Conservation (phyloP, 2,329 filamentous ascomycete genomes). For the Gliomastix tumulicola region DNA sequence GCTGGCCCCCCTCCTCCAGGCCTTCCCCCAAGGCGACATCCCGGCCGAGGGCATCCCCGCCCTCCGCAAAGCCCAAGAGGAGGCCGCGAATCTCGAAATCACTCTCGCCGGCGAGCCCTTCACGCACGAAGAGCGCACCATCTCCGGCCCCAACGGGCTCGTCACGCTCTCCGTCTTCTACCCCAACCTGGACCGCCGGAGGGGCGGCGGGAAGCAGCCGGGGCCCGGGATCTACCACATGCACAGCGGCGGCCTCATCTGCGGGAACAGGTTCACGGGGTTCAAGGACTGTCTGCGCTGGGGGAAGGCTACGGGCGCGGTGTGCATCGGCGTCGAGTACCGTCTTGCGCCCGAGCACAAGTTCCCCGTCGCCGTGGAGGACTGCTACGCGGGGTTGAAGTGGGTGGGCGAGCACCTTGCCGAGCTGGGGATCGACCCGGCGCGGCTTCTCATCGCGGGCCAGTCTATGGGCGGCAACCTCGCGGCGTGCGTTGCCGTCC, state of each 20-base stretch:
- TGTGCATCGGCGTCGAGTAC: constrained; percentile 16
- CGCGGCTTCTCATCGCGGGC: constrained; percentile 30
- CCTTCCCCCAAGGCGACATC: constrained; percentile 7
- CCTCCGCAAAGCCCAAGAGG: constrained; percentile 7
- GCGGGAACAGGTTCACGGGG: constrained; percentile 13
- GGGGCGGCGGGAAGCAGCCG: constrained; percentile 1
- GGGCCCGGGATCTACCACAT: constrained; percentile 11
- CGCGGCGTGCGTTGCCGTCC: constrained; percentile 26
- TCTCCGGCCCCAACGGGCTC: constrained; percentile 9
- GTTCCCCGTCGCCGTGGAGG: constrained; percentile 12
- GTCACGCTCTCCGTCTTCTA: constrained; percentile 12
- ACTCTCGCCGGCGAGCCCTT: constrained; percentile 9
- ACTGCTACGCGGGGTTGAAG: constrained; percentile 17
- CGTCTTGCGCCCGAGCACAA: constrained; percentile 15
- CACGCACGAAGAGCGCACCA: constrained; percentile 11
- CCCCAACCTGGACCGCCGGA: constrained; percentile 2
- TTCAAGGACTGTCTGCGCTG: constrained; percentile 10
- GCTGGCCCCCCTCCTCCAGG: constrained; percentile 9
- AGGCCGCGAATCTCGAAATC: constrained; percentile 6
- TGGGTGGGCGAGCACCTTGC: constrained; percentile 27
- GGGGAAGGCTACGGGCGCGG: constrained; percentile 8
- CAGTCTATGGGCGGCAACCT: constrained; percentile 34
- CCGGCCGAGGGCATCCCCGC: constrained; percentile 8
- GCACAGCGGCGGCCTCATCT: constrained; percentile 14
- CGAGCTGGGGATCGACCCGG: constrained; percentile 30